phyloP scores from a whole-genome alignment of 495 filamentous ascomycete genomes.

The Cercophora scortea region DNA sequence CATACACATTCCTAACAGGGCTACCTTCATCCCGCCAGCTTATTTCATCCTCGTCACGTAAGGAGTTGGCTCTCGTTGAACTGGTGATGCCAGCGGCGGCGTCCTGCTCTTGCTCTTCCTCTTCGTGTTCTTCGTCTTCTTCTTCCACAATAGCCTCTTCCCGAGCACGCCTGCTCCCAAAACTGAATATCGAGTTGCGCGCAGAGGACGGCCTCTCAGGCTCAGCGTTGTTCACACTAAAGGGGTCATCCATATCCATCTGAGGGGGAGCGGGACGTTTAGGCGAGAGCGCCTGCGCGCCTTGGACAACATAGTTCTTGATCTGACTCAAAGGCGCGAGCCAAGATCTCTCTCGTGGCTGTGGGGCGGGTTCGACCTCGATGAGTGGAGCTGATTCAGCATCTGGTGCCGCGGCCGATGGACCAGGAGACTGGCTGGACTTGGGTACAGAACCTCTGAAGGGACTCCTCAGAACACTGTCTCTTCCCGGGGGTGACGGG shows the following conservation, averaged over 20 bases:
- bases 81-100: conserved; percentile 11
- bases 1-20: background rate
- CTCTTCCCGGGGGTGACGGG: conserved; percentile 37
- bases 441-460: conserved; percentile 37
- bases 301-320: conserved; percentile 17
- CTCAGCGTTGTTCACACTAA: conserved; percentile 17
- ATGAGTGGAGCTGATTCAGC: conserved; percentile 1
- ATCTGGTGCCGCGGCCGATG: background rate
- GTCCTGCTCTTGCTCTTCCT: conserved; percentile 1
- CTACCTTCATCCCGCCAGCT: conserved; percentile 21
- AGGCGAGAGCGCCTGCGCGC: conserved; percentile 20
- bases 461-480: conserved; percentile 40
- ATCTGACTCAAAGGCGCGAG: conserved; percentile 16
- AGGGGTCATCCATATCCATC: conserved; percentile 27
- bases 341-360: conserved; percentile 14
- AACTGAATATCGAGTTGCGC: conserved; percentile 15
- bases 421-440: conserved; percentile 21
- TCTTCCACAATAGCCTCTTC: background rate
- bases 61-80: conserved; percentile 12
- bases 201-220: conserved; percentile 7
- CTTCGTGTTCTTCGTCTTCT: background rate
- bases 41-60: conserved; percentile 20
- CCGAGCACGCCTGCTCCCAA: background rate
- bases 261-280: conserved; percentile 3
- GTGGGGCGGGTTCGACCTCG: background rate